These are phyloP conservation scores for Penicillium paxilli DNA, from an alignment of 495 filamentous ascomycete genomes.

Conservation along the genomic window DNA sequence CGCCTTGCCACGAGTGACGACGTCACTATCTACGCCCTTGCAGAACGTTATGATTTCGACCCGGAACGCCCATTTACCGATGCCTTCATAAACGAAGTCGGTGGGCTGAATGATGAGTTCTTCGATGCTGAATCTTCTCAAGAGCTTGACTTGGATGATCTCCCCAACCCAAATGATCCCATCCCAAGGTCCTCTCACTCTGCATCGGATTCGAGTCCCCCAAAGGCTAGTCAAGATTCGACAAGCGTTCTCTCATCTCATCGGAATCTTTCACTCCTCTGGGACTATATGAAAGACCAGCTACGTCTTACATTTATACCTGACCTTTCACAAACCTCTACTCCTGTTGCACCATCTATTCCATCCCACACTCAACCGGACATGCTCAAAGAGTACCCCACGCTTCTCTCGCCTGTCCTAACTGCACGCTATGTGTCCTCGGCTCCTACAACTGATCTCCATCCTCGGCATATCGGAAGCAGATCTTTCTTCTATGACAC, in stretches of 20 bases:
- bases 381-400: constrained; percentile 56
- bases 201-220: constrained; percentile 5
- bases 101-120: constrained; percentile 61
- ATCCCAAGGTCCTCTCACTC: constrained; percentile 5
- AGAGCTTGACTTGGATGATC: constrained; percentile 31
- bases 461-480: constrained; percentile 57
- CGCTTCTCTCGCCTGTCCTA: constrained; percentile 45
- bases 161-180: constrained; percentile 31
- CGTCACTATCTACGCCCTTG: constrained; percentile 65
- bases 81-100: constrained; percentile 76
- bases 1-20: constrained; percentile 66
- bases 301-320: constrained; percentile 63
- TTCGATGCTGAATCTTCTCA: constrained; percentile 38
- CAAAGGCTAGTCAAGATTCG: constrained; percentile 43
- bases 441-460: constrained; percentile 24
- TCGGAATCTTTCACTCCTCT: constrained; percentile 61
- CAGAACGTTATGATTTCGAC: constrained; percentile 68
- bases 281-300: constrained; percentile 65
- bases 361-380: constrained; percentile 54
- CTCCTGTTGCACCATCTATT: constrained; percentile 37
- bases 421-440: constrained; percentile 47
- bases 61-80: constrained; percentile 69
- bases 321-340: constrained; percentile 6
- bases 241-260: constrained; percentile 57
- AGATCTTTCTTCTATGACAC: constrained; percentile 72